Evolutionary conservation across 148 eudicot species (phyloP), one percentile per base, ranked within the genome.

Genomic region (Oxyria digyna): DNA sequence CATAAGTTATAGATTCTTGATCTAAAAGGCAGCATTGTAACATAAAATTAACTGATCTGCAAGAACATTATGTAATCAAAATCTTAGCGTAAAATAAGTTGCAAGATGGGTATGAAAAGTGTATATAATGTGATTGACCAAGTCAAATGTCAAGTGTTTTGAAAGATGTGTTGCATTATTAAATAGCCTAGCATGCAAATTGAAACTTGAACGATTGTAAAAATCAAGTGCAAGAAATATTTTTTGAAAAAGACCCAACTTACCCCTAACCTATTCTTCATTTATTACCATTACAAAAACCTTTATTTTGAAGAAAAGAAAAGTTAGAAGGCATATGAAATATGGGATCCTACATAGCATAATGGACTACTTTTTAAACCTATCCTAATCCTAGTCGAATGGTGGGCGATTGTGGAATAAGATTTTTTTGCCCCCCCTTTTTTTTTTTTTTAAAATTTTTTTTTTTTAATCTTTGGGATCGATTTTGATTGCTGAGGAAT

Each of bases 331-430:
- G 64, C 64, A 57, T 57, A 57, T 26, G 59, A 52, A 6, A 21
- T 52, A 52, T 52, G 64, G 64, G 64, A 57, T 57, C 64, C 64
- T 57, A 57, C 64, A 57, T 12, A 27, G 65, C 65, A 59, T 59
- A 13, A 59, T 59, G 65, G 38, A 59, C 65, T 59, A 59, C 65
- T 59, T 59, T 59, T 59, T 29, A 59, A 59, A 31, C 65, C 65
- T 59, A 59, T 59, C 65, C 38, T 31, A 59, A 59, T 59, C 65
- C 65, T 59, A 59, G 65, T 59, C 38, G 38, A 59, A 59, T 59
- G 65, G 65, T 59, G 65, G 65, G 65, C 65, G 65, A 59, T 59
- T 59, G 65, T 29, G 38, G 65, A 29, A 15, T 59, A 31, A 3
- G 65, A 59, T 55, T 24, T 52, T 52, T 57, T 59, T 59, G 27